phyloP scores from a whole-genome alignment of 2,329 filamentous ascomycete species.

The Trichoderma breve region DNA sequence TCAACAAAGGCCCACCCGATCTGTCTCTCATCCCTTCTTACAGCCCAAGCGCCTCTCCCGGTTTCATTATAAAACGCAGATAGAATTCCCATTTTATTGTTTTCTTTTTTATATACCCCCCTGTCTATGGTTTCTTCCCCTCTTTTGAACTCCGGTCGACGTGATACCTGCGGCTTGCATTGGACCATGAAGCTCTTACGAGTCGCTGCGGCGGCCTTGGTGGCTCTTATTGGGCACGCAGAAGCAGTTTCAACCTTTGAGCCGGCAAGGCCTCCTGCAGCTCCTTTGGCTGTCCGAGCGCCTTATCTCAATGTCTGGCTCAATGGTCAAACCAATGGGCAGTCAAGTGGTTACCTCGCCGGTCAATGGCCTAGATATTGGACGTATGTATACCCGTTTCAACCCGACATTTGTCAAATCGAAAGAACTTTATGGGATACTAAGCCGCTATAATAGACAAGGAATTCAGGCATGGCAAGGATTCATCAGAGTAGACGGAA shows the following conservation, averaged over 20 bases:
- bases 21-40: background rate
- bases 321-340: conserved; percentile 57
- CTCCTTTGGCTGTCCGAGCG: conserved; percentile 70
- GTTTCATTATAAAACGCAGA: conserved; percentile 2
- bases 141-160: background rate
- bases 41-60: background rate
- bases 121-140: background rate
- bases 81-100: background rate
- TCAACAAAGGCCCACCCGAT: conserved; percentile 14
- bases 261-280: conserved; percentile 63
- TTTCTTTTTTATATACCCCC: background rate
- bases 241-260: conserved; percentile 52
- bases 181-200: conserved; percentile 25
- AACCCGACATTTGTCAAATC: background rate
- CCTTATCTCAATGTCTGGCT: conserved; percentile 75
- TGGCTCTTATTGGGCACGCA: conserved; percentile 23
- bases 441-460: conserved; percentile 35
- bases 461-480: conserved; percentile 63
- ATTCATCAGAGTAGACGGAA: conserved; percentile 65
- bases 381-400: conserved; percentile 50
- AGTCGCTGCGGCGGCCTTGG: conserved; percentile 24
- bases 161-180: background rate
- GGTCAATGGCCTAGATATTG: conserved; percentile 70
- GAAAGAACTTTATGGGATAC: background rate
- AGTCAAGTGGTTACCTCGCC: conserved; percentile 64